Evolutionary conservation across 75 land plant species (phyloP).

Genomic region (Selaginella moellendorffii): DNA sequence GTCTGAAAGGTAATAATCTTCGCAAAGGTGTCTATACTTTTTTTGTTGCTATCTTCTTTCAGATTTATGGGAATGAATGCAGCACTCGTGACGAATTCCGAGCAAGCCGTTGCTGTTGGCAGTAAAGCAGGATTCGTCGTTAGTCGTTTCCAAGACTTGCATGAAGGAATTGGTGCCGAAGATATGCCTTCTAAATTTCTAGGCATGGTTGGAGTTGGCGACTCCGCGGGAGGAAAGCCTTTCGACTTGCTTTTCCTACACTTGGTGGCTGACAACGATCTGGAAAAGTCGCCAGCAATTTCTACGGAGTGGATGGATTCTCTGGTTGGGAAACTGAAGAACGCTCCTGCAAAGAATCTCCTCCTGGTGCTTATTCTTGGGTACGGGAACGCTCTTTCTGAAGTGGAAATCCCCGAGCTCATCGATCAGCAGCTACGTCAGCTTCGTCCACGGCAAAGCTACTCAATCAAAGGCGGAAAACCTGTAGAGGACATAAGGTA

Average conservation of each 20-base stretch:
- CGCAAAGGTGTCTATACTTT: background rate
- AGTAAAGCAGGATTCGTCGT: conserved; percentile 33
- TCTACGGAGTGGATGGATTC: conserved; percentile 32
- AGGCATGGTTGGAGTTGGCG: conserved; percentile 43
- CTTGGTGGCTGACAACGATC: conserved; percentile 17
- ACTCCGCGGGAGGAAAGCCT: conserved; percentile 16
- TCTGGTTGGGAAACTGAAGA: conserved; percentile 43
- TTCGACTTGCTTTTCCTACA: conserved; percentile 67
- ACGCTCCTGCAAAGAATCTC: conserved; percentile 38
- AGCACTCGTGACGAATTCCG: conserved; percentile 40
- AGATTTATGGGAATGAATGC: conserved; percentile 94
- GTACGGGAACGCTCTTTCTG: conserved; percentile 26
- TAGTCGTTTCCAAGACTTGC: conserved; percentile 10
- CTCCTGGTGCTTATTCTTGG: conserved; percentile 55
- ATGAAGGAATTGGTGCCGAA: background rate
- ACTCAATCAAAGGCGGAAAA: conserved; percentile 57
- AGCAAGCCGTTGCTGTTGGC: conserved; percentile 31
- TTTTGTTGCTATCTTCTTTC: background rate
- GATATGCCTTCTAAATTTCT: conserved; percentile 16
- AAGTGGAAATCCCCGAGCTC: conserved; percentile 5
- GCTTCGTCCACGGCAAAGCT: conserved; percentile 70
- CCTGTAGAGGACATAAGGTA: conserved; percentile 45
- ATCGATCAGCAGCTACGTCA: conserved; percentile 22
- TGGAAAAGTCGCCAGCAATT: background rate
- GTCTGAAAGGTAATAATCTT: background rate